These are phyloP conservation scores for Botrytis fragariae DNA, from an alignment of 2,329 filamentous ascomycete species.

Conservation along the genomic window DNA sequence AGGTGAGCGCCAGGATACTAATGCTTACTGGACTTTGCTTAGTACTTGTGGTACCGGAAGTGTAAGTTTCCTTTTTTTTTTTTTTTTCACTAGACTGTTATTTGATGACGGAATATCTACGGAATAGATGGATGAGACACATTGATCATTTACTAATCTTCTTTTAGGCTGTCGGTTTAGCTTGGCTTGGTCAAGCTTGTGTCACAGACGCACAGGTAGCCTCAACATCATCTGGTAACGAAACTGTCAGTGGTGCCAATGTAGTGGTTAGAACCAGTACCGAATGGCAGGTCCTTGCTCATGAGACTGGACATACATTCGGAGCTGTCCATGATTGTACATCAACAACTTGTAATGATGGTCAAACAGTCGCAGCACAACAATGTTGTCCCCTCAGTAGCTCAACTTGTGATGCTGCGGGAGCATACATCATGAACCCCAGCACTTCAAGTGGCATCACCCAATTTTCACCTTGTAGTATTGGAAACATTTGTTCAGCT, in stretches of 20 bases:
- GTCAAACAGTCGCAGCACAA: slow-evolving; percentile 56
- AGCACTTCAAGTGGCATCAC: slow-evolving; percentile 72
- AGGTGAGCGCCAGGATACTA: slow-evolving; percentile 70
- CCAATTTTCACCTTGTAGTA: slow-evolving; percentile 79
- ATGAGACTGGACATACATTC: slow-evolving; percentile 92
- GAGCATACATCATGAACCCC: slow-evolving; percentile 94
- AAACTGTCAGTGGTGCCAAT: slow-evolving; percentile 82
- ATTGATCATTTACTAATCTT: background rate
- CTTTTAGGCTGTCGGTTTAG: slow-evolving; percentile 71
- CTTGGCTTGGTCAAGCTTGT: slow-evolving; percentile 91
- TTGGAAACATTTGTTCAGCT: slow-evolving; percentile 92
- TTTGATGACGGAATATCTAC: background rate
- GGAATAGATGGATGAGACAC: background rate
- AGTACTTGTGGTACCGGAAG: slow-evolving; percentile 71
- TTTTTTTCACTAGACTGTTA: background rate
- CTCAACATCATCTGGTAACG: slow-evolving; percentile 50
- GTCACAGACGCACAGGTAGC: slow-evolving; percentile 55
- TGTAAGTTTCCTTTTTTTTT: background rate
- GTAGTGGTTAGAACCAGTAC: slow-evolving; percentile 79
- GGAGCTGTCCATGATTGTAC: slow-evolving; percentile 95
- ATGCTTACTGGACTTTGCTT: slow-evolving; percentile 89
- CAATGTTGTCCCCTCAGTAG: slow-evolving; percentile 78
- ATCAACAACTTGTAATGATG: slow-evolving; percentile 60
- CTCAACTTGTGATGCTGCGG: slow-evolving; percentile 69
- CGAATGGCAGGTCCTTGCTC: slow-evolving; percentile 95